Conservation (phyloP, 352 stramenopile species). For the Lagenidium giganteum region DNA sequence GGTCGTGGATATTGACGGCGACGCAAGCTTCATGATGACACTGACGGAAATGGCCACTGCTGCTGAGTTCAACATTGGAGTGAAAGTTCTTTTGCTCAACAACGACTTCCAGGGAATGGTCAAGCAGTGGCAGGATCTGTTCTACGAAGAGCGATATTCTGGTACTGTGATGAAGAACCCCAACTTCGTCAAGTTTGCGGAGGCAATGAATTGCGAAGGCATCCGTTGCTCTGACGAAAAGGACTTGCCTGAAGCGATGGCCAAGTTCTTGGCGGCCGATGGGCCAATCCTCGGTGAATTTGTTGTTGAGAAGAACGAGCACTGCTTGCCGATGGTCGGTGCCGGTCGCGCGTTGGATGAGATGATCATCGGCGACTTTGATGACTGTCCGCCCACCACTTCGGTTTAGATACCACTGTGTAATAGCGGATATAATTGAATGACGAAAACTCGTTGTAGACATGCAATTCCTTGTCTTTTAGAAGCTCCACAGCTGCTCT, state of each 20-base stretch:
- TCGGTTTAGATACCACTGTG: slow-evolving; percentile 91
- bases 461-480: slow-evolving; percentile 12
- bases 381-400: slow-evolving; percentile 89
- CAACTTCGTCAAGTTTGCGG: slow-evolving; percentile 91
- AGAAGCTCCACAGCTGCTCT: slow-evolving; percentile 5
- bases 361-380: slow-evolving; percentile 96
- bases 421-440: no score
- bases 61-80: slow-evolving; percentile 89
- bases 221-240: slow-evolving; percentile 87
- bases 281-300: slow-evolving; percentile 93
- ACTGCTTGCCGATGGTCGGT: slow-evolving; percentile 94
- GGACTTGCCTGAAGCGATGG: slow-evolving; percentile 89
- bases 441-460: no score
- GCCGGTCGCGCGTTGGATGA: slow-evolving; percentile 88
- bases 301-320: slow-evolving; percentile 92
- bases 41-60: slow-evolving; percentile 95
- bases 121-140: slow-evolving; percentile 97
- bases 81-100: slow-evolving; percentile 96
- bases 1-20: slow-evolving; percentile 92
- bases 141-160: slow-evolving; percentile 94
- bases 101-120: slow-evolving; percentile 98
- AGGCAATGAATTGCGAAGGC: slow-evolving; percentile 91
- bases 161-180: slow-evolving; percentile 90
- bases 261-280: slow-evolving; percentile 91
- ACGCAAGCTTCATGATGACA: slow-evolving; percentile 96